A percentile compares a stretch with the other conserved stretches of the same genome.
Evolutionary conservation across 345 rosid genomes (phyloP).

Genomic region (Noccaea caerulescens): DNA sequence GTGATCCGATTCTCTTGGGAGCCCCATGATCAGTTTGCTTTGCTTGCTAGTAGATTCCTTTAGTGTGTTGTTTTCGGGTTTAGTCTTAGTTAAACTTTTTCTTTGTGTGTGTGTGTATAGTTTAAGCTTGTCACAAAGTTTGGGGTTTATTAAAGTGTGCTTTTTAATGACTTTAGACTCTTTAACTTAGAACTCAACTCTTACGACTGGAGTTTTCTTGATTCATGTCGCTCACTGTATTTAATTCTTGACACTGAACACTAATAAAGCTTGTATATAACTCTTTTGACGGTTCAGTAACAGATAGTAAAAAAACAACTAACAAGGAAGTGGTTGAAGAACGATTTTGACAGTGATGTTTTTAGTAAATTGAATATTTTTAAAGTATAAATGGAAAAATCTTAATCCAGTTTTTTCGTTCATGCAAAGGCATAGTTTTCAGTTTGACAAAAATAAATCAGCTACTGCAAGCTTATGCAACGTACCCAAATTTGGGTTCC

Average conservation of each 20-base stretch:
- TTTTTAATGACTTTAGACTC: constrained; percentile 4
- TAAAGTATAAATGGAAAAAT: no score
- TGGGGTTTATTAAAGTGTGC: background rate
- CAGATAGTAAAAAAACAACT: background rate
- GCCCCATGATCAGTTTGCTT: constrained; percentile 43
- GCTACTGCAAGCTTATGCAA: no score
- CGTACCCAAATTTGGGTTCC: no score
- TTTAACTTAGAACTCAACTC: background rate
- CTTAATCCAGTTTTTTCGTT: no score
- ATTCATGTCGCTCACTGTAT: background rate
- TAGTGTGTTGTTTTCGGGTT: constrained; percentile 7
- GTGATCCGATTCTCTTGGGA: constrained; percentile 64
- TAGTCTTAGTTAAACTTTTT: constrained; percentile 18
- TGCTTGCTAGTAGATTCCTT: constrained; percentile 1
- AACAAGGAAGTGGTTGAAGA: no score
- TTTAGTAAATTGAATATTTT: no score
- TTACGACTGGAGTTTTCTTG: background rate
- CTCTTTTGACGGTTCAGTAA: background rate
- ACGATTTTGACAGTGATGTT: no score
- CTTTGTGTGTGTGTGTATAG: constrained; percentile 25
- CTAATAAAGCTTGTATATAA: background rate
- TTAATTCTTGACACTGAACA: background rate
- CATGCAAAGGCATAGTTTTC: no score
- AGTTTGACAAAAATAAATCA: no score
- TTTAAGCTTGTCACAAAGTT: constrained; percentile 22